Base-by-base conservation (phyloP, 2,329 filamentous ascomycete genomes). In the Whalleya microplaca region DNA sequence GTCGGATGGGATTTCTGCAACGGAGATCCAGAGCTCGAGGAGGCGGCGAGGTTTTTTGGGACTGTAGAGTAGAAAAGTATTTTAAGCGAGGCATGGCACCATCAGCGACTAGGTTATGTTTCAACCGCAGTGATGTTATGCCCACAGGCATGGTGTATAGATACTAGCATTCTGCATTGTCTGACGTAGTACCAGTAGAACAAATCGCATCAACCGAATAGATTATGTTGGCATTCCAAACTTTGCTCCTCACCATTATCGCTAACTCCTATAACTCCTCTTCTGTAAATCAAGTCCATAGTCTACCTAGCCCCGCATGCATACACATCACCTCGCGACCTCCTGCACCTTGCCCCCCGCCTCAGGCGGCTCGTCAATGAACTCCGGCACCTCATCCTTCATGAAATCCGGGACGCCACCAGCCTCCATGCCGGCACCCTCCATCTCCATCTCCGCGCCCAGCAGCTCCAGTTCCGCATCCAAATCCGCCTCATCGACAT, bases 1-100 rank as follows among this genome's bases (percentile, higher is more conserved):
- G 92, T 98, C 0, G 95, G 93, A 0, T 99, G 95, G 95, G 95
- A 99, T 73, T 99, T 98, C 80, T 95, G 92, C 56, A 91, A 92
- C 64, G 89, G 86, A 3, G 93, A 99, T 63, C 75, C 83, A 53
- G 89, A 96, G 65, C 83, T 97, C 51, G 85, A 91, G 53, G 87
- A 91, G 69, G 90, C 89, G 6, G 85, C 86, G 62, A 83, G 84
- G 37, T 96, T 96, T 70, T 96, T 96, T 71, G 86, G 81, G 51
- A 80, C 83, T 2, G 78, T 88, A 42, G 82, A 85, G 55, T 83
- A 72, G 53, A 41, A 41, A 20, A 20, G 32, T 12, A 37, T 27
- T 12, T 48, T 16, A 37, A 12, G 14, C 32, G n/a, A 20, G 18
- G 19, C 12, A 42, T 21, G 10, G 20, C 41, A 45, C 10, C 10